Base-by-base conservation (phyloP, 208 protist species). In the Trypanosomatidae sp. region DNA sequence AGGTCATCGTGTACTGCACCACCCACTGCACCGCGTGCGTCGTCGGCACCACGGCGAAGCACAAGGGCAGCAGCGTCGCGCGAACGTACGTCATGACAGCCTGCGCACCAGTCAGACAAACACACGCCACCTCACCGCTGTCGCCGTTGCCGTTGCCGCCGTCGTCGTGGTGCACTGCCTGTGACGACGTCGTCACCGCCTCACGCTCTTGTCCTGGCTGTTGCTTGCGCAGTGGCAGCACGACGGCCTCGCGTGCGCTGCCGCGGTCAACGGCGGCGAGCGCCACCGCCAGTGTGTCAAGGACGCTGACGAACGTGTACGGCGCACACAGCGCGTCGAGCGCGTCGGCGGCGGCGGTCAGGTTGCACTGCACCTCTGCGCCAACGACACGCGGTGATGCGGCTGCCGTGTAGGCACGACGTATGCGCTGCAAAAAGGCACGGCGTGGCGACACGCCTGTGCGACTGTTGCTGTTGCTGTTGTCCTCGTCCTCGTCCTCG, bases 1-100 rank as follows among this genome's bases (percentile, higher is more conserved):
- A 93, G 18, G 57, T 61, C 48, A 89, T 67, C 19, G 80, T 89
- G 66, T 89, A 93, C 51, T 84, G 77, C 33, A 87, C 26, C 52
- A 89, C 76, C 84, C 84, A 93, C 47, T 83, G 71, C 23, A 68
- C 75, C 5, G 74, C 65, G 47, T 93, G 74, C 10, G 71, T 49
- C 10, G 60, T 52, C 5, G 65, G 53, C 23, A 80, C 40, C 2
- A 76, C 41, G 7, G 56, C 25, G 41, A 76, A 66, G 7, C 64
- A 64, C 3, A 63, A 37, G 0, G 64, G 59, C 33, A 85, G 37
- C 4, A 93, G 33, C 2, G 60, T 22, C 30, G 69, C 32, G 11
- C 69, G 53, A 2, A 69, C 56, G 51, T 73, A 89, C 16, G 48
- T 33, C 47, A 86, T 53, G 33, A 88, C 80, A 43, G 58, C 59